These are phyloP conservation scores for Bacidia rubella DNA, from an alignment of 495 filamentous ascomycete species.

Conservation along the genomic window DNA sequence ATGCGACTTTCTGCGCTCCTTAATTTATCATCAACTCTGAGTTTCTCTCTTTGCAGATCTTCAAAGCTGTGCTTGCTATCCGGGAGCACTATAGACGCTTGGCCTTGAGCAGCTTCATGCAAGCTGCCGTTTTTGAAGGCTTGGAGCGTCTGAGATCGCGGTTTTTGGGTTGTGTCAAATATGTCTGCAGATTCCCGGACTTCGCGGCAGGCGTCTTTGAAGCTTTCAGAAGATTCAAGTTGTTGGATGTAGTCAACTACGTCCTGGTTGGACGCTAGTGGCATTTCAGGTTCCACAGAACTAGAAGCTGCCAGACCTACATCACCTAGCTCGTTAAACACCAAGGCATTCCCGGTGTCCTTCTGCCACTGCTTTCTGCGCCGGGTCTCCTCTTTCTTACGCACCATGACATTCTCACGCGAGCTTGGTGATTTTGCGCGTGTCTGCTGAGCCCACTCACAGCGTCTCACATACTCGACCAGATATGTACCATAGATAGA, in stretches of 20 bases:
- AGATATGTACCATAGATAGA: constrained; percentile 79
- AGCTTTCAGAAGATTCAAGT: constrained; percentile 30
- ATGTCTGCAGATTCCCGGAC: constrained; percentile 51
- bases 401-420: constrained; percentile 79
- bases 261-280: constrained; percentile 63
- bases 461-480: constrained; percentile 69
- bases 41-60: constrained; percentile 63
- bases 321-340: background rate
- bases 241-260: constrained; percentile 51
- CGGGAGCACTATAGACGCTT: constrained; percentile 64
- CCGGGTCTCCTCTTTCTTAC: constrained; percentile 82
- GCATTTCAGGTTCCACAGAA: constrained; percentile 42
- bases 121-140: constrained; percentile 94
- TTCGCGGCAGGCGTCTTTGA: constrained; percentile 38
- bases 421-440: constrained; percentile 68
- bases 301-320: constrained; percentile 18
- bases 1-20: constrained; percentile 85
- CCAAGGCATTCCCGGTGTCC: constrained; percentile 39
- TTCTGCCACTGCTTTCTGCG: constrained; percentile 85
- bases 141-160: constrained; percentile 63
- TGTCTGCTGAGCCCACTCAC: constrained; percentile 85
- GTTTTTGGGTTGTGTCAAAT: constrained; percentile 55
- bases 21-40: constrained; percentile 63
- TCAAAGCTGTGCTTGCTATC: constrained; percentile 66
- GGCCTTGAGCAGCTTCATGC: constrained; percentile 66